Conservation (phyloP, 495 filamentous ascomycete genomes). For the Aspergillus sparsus region DNA sequence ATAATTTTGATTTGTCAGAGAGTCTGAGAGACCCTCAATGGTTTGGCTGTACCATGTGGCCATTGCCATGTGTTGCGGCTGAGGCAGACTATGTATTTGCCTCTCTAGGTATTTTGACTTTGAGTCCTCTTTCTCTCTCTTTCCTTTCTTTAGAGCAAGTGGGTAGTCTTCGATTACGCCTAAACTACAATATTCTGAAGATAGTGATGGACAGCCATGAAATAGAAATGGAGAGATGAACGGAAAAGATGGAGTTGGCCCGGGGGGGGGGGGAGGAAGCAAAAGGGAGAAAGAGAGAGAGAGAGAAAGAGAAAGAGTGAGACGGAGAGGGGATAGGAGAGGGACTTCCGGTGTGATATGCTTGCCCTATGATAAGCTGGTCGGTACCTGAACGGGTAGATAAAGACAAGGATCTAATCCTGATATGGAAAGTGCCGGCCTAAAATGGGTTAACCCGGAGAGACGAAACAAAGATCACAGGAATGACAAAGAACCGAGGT, state of each 20-base stretch:
- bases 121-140: background rate
- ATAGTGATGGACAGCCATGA: background rate
- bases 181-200: background rate
- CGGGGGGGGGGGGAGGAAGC: background rate
- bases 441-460: no score
- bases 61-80: conserved; percentile 10
- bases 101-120: background rate
- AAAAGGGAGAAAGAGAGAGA: background rate
- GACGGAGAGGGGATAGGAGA: background rate
- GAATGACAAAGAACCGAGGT: background rate
- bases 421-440: background rate
- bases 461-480: background rate
- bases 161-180: background rate
- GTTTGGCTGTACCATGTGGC: conserved; percentile 44
- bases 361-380: conserved; percentile 1
- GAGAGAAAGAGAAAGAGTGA: background rate
- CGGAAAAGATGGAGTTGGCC: background rate
- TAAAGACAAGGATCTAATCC: background rate
- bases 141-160: background rate
- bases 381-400: background rate
- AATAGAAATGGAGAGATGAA: background rate
- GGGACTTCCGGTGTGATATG: background rate
- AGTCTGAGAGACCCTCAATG: conserved; percentile 41
- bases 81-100: background rate
- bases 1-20: conserved; percentile 38